Conservation (phyloP, 208 protist species). For the Acanthamoeba divionensis region DNA sequence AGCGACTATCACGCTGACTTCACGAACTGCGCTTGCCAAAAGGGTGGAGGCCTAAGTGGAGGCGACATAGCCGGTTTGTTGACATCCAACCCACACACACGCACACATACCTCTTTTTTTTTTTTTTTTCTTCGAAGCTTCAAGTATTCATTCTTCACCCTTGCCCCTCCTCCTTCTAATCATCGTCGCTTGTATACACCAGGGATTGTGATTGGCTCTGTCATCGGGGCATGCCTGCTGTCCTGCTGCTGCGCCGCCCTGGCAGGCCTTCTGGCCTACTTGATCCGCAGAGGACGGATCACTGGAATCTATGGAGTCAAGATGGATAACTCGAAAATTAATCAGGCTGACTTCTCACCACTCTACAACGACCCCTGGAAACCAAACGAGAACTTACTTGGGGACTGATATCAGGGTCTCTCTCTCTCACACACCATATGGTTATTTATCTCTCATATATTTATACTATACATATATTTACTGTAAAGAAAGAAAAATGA, state of each 20-base stretch:
- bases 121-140: too few species aligned
- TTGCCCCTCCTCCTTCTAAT: too few species aligned
- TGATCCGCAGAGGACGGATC: neutral
- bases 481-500: too few species aligned
- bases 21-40: neutral
- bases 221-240: neutral
- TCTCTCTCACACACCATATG: too few species aligned
- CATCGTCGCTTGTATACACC: neutral
- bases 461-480: too few species aligned
- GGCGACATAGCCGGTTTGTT: neutral
- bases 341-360: neutral
- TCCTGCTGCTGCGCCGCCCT: neutral
- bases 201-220: neutral
- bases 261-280: slow-evolving; percentile 1
- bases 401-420: too few species aligned
- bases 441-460: too few species aligned
- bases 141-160: too few species aligned
- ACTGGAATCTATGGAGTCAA: slow-evolving; percentile 13
- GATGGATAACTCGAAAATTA: neutral
- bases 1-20: neutral
- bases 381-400: slow-evolving; percentile 1
- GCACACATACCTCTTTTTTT: too few species aligned
- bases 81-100: too few species aligned
- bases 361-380: slow-evolving; percentile 36
- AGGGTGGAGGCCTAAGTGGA: neutral